Evolutionary conservation across 2,329 filamentous ascomycete genomes (phyloP), one percentile per base, ranked within the genome.

Genomic region (Penicillium sp.): DNA sequence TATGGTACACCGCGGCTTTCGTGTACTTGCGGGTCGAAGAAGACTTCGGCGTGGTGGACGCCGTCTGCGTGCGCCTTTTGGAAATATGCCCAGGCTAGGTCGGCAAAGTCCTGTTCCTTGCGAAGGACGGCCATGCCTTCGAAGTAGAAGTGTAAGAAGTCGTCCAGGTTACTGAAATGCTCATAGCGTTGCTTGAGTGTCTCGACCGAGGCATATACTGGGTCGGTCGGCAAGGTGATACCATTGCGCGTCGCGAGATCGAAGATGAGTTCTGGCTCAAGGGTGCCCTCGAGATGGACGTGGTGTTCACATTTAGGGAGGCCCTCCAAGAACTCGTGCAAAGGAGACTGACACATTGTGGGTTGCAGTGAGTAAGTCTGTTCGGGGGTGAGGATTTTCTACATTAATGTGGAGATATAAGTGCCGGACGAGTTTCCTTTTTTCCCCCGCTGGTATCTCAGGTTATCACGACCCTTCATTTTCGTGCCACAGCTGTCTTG

Each of bases 291-390:
- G 34, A 93, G 80, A 69, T 93, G 89, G 51, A 92, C 82, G 73
- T 92, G 89, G 68, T 91, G 89, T 71, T 93, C 89, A 74, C 86
- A 89, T 77, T 92, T 92, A 60, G 89, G 89, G 31, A 92, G 81
- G 32, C 80, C 80, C 49, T 76, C 72, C 37, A 91, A 79, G 68
- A 90, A 85, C 40, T 77, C 70, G 72, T 86, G 84, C 49, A 84
- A 72, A 15, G 74, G 64, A 35, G 76, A 74, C 64, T 82, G 75
- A 71, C 83, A 86, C 83, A 86, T 87, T 10, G 44, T 60, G 44
- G 31, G 21, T 50, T 44, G 23, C 5, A 44, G 27, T 16, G 18
- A 37, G 25, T 9, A 45, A 15, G 29, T 9, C 8, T 5, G 2
- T 34, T 34, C n/a, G 15, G 44, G 12, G 3, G 13, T 13, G 29